These are phyloP conservation scores for Areca catechu DNA, from an alignment of 176 grass and related monocot genomes.

Conservation along the genomic window DNA sequence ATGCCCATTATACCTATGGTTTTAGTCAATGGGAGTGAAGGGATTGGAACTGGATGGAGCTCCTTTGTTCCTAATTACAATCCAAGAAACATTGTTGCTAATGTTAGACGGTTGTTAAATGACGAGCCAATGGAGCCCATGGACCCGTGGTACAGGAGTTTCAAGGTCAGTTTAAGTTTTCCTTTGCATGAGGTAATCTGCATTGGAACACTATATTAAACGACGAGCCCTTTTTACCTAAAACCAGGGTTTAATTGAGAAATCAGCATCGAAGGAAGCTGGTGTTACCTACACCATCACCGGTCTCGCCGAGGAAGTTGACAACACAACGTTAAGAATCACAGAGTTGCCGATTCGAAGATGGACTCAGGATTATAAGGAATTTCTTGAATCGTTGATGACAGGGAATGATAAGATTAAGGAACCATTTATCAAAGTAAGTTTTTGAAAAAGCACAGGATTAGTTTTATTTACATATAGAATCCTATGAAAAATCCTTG, in stretches of 20 bases:
- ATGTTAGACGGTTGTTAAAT: slow-evolving; percentile 56
- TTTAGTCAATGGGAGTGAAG: slow-evolving; percentile 92
- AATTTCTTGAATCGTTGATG: slow-evolving; percentile 40
- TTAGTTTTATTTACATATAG: no score
- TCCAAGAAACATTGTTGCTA: slow-evolving; percentile 66
- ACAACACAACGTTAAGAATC: slow-evolving; percentile 49
- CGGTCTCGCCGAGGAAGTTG: slow-evolving; percentile 47
- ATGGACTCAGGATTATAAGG: slow-evolving; percentile 79
- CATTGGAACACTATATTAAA: neutral
- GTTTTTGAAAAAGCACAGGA: no score
- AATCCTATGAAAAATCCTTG: no score
- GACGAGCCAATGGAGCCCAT: slow-evolving; percentile 38
- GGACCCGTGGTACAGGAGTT: slow-evolving; percentile 84
- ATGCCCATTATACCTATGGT: slow-evolving; percentile 86
- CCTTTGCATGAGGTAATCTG: neutral
- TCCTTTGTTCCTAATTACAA: slow-evolving; percentile 79
- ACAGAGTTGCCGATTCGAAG: slow-evolving; percentile 68
- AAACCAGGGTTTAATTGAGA: slow-evolving; percentile 52
- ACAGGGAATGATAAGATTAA: slow-evolving; percentile 31
- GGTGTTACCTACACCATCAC: slow-evolving; percentile 62
- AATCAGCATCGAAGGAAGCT: slow-evolving; percentile 38
- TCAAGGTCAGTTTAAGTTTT: slow-evolving; percentile 48
- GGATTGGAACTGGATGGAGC: slow-evolving; percentile 94
- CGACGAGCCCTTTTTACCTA: neutral
- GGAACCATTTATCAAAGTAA: slow-evolving; percentile 62